phyloP scores from a whole-genome alignment of 1,284 basidiomycete species.

The Chalciporus sp. region DNA sequence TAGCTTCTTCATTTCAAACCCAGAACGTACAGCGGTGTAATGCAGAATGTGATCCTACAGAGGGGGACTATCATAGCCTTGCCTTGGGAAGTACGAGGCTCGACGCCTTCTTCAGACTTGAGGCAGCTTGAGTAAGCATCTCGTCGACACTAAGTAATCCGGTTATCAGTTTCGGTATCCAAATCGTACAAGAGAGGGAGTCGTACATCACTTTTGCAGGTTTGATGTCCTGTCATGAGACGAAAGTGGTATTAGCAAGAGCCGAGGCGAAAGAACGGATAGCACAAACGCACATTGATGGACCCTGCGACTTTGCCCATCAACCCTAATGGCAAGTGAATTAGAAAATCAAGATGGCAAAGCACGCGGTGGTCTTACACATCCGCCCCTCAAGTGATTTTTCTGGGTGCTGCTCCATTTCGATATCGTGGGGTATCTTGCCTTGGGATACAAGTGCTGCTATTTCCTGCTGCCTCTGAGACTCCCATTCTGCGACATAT shows the following conservation, averaged over 20 bases:
- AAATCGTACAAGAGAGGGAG: not conserved
- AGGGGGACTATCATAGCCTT: conserved; percentile 43
- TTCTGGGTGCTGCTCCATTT: conserved; percentile 71
- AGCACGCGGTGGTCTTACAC: conserved; percentile 47
- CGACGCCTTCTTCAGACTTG: conserved; percentile 44
- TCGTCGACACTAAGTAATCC: conserved; percentile 60
- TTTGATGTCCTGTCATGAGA: conserved; percentile 59
- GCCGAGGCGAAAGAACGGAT: not conserved
- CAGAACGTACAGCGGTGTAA: not conserved
- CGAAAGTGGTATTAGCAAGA: conserved; percentile 1
- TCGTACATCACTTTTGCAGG: conserved; percentile 81
- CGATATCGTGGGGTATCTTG: conserved; percentile 75
- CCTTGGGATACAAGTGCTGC: conserved; percentile 63
- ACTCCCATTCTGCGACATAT: conserved; percentile 74
- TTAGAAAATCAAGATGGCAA: conserved; percentile 8
- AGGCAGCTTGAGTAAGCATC: conserved; percentile 60
- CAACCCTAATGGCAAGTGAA: conserved; percentile 51
- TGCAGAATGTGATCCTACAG: not conserved
- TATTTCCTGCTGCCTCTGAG: conserved; percentile 60
- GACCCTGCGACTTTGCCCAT: conserved; percentile 88
- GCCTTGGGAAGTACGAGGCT: conserved; percentile 38
- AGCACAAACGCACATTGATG: conserved; percentile 52
- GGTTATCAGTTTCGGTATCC: conserved; percentile 14
- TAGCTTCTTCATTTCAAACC: not conserved
- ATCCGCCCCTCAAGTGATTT: conserved; percentile 59